phyloP scores from a whole-genome alignment of 306 rosid genomes.

The Ormosia semicastrata region DNA sequence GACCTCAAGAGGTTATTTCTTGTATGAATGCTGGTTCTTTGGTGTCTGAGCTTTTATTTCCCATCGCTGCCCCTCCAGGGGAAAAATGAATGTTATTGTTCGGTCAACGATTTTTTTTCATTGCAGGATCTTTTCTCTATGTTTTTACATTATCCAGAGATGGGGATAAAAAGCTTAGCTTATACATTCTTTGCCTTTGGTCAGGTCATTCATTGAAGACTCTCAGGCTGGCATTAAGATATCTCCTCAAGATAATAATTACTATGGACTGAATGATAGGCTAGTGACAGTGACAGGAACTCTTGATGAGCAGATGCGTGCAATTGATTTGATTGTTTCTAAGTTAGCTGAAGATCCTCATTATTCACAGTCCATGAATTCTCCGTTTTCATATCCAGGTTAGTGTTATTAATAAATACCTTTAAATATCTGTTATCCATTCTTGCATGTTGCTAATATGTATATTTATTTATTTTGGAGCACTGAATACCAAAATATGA shows the following conservation, averaged over 20 bases:
- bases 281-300: constrained; percentile 90
- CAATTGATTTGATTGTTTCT: constrained; percentile 80
- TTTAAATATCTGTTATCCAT: constrained; percentile 2
- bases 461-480: not conserved
- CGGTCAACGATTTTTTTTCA: constrained; percentile 16
- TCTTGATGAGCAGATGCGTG: constrained; percentile 93
- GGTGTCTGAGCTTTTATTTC: constrained; percentile 13
- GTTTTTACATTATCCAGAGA: constrained; percentile 5
- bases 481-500: not conserved
- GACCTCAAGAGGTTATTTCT: constrained; percentile 11
- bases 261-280: constrained; percentile 89
- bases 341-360: constrained; percentile 95
- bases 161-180: constrained; percentile 24
- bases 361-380: constrained; percentile 83
- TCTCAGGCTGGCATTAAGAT: constrained; percentile 98
- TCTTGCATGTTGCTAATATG: not conserved
- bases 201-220: constrained; percentile 96
- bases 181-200: constrained; percentile 32
- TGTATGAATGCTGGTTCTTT: constrained; percentile 21
- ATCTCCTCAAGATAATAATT: constrained; percentile 98
- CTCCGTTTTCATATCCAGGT: constrained; percentile 97
- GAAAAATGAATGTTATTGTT: not conserved
- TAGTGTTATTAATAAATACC: constrained; percentile 32
- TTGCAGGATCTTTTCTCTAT: constrained; percentile 20
- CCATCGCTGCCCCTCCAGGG: not conserved